A percentile compares a stretch with the other conserved stretches of the same genome.
phyloP scores from a whole-genome alignment of 225 moss, liverwort and hornwort species.

The Pleurozium schreberi region DNA sequence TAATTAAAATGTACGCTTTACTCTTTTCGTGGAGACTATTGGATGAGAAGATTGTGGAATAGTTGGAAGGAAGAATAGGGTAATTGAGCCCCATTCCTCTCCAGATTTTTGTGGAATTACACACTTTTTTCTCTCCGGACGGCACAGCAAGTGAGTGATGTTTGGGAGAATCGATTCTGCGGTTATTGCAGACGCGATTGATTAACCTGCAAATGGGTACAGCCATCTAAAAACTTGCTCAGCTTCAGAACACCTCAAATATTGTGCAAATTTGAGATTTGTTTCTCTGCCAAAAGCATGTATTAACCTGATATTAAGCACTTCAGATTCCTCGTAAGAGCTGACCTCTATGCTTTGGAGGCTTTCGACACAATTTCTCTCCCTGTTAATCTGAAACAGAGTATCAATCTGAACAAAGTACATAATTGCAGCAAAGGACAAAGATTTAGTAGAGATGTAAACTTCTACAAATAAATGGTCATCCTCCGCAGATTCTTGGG shows the following conservation, averaged over 20 bases:
- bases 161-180: neutral
- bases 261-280: neutral
- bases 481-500: neutral
- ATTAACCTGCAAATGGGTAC: neutral
- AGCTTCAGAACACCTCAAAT: neutral
- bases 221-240: neutral
- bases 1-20: neutral
- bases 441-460: neutral
- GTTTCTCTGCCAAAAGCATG: neutral
- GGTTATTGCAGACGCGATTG: neutral
- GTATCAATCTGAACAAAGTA: neutral
- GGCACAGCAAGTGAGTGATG: neutral
- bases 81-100: neutral
- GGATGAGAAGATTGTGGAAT: conserved; percentile 11
- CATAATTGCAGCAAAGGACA: neutral
- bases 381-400: neutral
- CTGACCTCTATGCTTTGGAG: neutral
- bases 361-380: neutral
- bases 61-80: neutral
- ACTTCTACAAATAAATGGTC: neutral
- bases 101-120: neutral
- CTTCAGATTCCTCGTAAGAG: neutral
- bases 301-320: no score
- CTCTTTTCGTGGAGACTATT: conserved; percentile 5
- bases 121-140: neutral